Base-by-base conservation (phyloP, 2,329 filamentous ascomycete genomes). In the Cercospora janseana region DNA sequence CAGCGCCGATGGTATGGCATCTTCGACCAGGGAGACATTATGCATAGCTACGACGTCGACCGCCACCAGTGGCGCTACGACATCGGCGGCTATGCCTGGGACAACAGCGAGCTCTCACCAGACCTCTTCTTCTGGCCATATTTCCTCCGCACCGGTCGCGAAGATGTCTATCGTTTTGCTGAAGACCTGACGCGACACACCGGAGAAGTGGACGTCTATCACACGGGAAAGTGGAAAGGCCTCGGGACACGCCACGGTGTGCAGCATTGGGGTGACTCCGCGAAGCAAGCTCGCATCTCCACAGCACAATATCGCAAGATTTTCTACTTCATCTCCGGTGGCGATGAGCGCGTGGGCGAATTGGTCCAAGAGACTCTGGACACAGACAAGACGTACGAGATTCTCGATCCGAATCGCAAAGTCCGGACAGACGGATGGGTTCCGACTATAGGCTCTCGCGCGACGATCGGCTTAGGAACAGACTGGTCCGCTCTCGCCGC, bases 101-200 rank as follows among this genome's bases (percentile, higher is more conserved):
- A 83, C 41, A 84, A 84, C 60, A 81, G 78, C 0, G 81, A 85
- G 61, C 70, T 85, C 0, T 83, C 80, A 0, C 78, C 81, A 0
- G 80, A 84, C 57, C 64, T 83, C 2, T 84, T 78, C 67, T 76
- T 84, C 58, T 84, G 81, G 81, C 75, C 74, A 3, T 79, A 81
- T 50, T 85, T 83, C 66, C 71, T 84, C 2, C 76, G 77, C 7
- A 83, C 79, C 0, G 80, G 80, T 0, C 70, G 77, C 2, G 72
- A 74, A 3, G 79, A 81, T 45, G 75, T 81, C 0, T 85, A 78
- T 58, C 73, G 77, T 0, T 75, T 83, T 38, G 80, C 80, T 0
- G 80, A 84, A 59, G 76, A 79, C 0, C 66, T 81, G 45, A 77
- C 78, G 0, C 71, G 80, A 1, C 81, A 84, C 47, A 80, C 79